Base-by-base conservation (phyloP, 306 rosid genomes). In the Nissolia schottii region DNA sequence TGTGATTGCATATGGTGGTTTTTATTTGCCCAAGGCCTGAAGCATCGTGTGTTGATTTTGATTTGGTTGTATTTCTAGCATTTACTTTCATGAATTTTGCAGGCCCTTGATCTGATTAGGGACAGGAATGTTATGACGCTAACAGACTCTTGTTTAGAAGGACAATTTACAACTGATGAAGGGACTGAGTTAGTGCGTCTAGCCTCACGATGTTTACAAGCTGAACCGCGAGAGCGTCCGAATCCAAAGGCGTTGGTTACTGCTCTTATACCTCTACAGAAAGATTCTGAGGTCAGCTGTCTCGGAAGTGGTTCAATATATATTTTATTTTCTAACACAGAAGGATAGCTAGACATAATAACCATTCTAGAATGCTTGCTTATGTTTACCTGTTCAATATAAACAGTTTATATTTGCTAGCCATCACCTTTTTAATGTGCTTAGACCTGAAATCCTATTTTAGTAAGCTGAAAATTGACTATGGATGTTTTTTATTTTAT, bases 171-270 rank as follows among this genome's bases (percentile, higher is more conserved):
- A 68, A 79, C 85, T 77, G 95, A 91, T 4, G 98, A 94, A 82
- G 97, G 96, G 23, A 89, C 96, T 24, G 96, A 89, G 57, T 85
- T 94, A 64, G 96, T 94, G 55, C 98, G 97, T 41, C 83, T 94
- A 70, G 98, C 97, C 61, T 91, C 98, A 28, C 88, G 92, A 45
- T 94, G 98, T 75, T 70, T 94, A 63, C 92, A 94, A 72, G 88
- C 90, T 58, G 98, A 94, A 75, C 96, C 97, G 3, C 86, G 95
- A 45, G 98, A 94, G 72, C 98, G 98, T 77, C 98, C 98, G 57
- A 87, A 94, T 81, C 93, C 98, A 10, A 91, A 65, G 74, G 86
- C 95, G 45, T 66, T 94, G 80, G 95, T 89, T 80, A 71, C 95
- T 74, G 88, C 95, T 68, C 82, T 94, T 76, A 76, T 89, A 82